These are phyloP conservation scores for Coniophora puteana DNA, from an alignment of 1,284 basidiomycete genomes.

Conservation along the genomic window DNA sequence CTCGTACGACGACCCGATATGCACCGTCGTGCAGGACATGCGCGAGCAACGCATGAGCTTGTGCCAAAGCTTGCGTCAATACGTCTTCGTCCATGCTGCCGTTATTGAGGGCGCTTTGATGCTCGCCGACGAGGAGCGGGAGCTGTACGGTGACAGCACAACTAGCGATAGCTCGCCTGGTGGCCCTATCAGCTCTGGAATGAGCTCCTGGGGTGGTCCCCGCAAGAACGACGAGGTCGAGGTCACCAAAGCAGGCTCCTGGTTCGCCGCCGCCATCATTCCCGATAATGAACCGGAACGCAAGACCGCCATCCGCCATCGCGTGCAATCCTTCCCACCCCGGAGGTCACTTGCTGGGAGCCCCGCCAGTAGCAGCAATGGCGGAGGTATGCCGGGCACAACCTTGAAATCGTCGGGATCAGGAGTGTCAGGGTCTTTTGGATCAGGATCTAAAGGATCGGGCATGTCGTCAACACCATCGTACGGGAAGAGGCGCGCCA, in stretches of 20 bases:
- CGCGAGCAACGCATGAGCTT: constrained; percentile 89
- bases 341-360: constrained; percentile 7
- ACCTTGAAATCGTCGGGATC: no score
- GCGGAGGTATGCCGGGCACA: constrained; percentile 11
- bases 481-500: constrained; percentile 60
- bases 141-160: constrained; percentile 25
- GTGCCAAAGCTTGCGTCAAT: constrained; percentile 86
- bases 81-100: constrained; percentile 85
- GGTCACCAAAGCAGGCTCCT: constrained; percentile 4
- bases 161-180: constrained; percentile 22
- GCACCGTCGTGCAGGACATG: constrained; percentile 82
- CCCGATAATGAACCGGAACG: constrained; percentile 1
- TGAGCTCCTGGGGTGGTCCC: neutral
- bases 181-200: constrained; percentile 6
- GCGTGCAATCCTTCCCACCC: constrained; percentile 8
- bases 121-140: constrained; percentile 72
- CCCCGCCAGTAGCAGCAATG: constrained; percentile 10
- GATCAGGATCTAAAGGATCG: constrained; percentile 17
- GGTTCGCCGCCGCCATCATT: neutral
- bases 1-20: constrained; percentile 68
- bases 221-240: constrained; percentile 7
- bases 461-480: constrained; percentile 26
- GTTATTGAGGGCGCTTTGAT: constrained; percentile 79
- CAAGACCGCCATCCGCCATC: constrained; percentile 3
- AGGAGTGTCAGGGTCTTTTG: no score